Base-by-base conservation (phyloP, 306 rosid species). In the Pterocarpus macrocarpus region DNA sequence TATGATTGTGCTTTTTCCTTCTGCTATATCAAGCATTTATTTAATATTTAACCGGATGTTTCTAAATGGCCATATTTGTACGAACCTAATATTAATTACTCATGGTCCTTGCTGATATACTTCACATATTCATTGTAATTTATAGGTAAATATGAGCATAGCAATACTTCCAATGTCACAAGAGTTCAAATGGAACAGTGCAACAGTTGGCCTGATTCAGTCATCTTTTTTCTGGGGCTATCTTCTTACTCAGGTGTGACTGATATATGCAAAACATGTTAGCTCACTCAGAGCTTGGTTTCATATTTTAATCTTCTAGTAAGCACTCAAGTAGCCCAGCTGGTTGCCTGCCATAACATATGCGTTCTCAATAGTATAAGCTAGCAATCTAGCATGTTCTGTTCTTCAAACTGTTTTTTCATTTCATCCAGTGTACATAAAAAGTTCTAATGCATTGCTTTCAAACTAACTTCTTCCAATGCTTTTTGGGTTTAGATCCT, bases 211-310 rank as follows among this genome's bases (percentile, higher is more conserved):
- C 83, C 86, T 95, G 78, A 95, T 95, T 83, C 98, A 95, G 68
- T 95, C 97, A 58, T 95, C 97, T 30, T 95, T 95, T 84, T 95
- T 95, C 92, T 95, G 97, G 97, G 97, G 98, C 57, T 92, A 95
- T 86, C 93, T 92, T 22, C 95, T 95, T 75, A 95, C 98, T 80
- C 97, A 95, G 97, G 98, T 94, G 76, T 80, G 85, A 76, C 85
- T 55, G 16, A 50, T 44, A 49, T 63, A 34, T 55, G 44, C 64
- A 56, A 7, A 22, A 49, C 62, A 55, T 56, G 52, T 62, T 78
- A 50, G 28, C 83, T 64, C 64, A 44, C 52, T 70, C 43, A 64
- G 15, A 56, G 70, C 77, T 57, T 66, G 8, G 53, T 73, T 61
- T 41, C 71, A 47, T 16, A 3, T 44, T 13, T 39, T 62, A 39